A percentile compares a stretch with the other conserved stretches of the same genome.
phyloP scores from a whole-genome alignment of 306 rosid species.

The Hylodesmum podocarpum region DNA sequence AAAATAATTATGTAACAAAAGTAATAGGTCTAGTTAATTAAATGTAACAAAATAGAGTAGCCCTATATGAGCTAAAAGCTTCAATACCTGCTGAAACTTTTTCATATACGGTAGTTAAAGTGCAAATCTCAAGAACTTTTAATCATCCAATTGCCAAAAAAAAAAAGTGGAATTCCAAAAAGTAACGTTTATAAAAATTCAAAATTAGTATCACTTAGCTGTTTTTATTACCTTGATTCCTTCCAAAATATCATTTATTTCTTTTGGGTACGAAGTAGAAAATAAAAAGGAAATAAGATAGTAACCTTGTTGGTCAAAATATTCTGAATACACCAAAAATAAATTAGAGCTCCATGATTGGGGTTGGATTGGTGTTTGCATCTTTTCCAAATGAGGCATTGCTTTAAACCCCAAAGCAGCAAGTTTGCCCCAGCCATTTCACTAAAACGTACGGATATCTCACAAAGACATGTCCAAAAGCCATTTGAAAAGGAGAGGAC shows the following conservation, averaged over 20 bases:
- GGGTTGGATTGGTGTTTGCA: neutral
- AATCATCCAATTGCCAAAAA: neutral
- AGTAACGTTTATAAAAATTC: neutral
- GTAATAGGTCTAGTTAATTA: too few species aligned
- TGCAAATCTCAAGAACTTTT: neutral
- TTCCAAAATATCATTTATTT: neutral
- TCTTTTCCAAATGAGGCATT: neutral
- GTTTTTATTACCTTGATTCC: neutral
- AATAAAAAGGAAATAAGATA: too few species aligned
- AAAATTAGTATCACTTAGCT: neutral
- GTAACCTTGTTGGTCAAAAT: neutral
- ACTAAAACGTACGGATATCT: constrained; percentile 46
- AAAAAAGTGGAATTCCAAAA: neutral
- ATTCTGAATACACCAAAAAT: neutral
- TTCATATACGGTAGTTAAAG: neutral
- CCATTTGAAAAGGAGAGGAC: constrained; percentile 46
- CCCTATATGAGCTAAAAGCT: too few species aligned
- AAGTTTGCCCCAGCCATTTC: constrained; percentile 18
- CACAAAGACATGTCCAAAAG: constrained; percentile 35
- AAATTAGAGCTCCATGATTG: neutral
- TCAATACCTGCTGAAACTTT: too few species aligned
- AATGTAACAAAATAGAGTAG: too few species aligned
- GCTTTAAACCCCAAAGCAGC: constrained; percentile 21
- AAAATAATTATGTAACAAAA: too few species aligned
- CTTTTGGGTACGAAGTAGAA: too few species aligned